phyloP scores from a whole-genome alignment of 257 asterid genomes.

The Plantago elongata region DNA sequence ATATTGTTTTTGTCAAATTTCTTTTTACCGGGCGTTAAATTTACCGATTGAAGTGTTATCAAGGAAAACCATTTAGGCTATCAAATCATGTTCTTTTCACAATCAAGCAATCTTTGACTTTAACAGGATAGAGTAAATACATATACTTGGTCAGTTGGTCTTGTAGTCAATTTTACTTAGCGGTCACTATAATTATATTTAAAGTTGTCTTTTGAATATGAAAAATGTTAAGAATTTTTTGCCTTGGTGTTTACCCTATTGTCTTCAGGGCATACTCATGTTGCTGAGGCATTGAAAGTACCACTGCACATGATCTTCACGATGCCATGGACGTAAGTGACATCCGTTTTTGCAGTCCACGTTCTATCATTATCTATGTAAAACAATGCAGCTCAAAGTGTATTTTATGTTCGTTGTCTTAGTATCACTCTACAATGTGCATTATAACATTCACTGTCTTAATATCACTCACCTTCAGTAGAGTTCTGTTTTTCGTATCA shows the following conservation, averaged over 20 bases:
- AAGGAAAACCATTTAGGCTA: too few relatives aligned
- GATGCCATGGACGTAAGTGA: constrained; percentile 98
- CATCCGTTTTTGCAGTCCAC: constrained; percentile 11
- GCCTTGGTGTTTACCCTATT: too few relatives aligned
- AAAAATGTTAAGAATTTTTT: too few relatives aligned
- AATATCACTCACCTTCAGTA: neutral
- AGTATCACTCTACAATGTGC: neutral
- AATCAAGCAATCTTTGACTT: too few relatives aligned
- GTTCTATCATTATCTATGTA: neutral
- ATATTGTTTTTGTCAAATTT: neutral
- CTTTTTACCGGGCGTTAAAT: neutral
- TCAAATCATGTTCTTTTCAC: too few relatives aligned
- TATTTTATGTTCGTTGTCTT: too few relatives aligned
- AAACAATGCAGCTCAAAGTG: neutral
- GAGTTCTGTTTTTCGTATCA: constrained; percentile 3
- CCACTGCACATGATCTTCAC: constrained; percentile 87
- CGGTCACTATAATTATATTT: too few relatives aligned
- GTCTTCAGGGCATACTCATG: constrained; percentile 36
- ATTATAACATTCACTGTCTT: neutral
- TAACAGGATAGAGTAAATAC: too few relatives aligned
- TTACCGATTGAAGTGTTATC: too few relatives aligned
- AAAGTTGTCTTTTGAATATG: too few relatives aligned
- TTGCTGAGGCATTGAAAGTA: constrained; percentile 78
- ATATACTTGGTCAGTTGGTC: too few relatives aligned
- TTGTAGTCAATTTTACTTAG: too few relatives aligned